Evolutionary conservation across 345 rosid species (phyloP), one percentile per base, ranked within the genome.

Genomic region (rapeseed (Brassica napus)): DNA sequence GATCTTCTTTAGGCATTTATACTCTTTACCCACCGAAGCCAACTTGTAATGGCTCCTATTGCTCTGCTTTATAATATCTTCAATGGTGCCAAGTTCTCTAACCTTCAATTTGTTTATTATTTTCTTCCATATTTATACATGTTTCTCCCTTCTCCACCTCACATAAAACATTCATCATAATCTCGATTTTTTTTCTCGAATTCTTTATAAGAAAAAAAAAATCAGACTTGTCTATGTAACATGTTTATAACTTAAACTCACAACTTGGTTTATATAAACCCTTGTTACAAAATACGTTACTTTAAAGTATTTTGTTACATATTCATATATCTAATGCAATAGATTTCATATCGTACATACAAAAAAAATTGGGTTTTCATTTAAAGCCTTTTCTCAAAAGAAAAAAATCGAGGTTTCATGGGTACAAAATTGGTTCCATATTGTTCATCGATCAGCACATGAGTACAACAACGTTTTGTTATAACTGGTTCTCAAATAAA

Each of bases 1-100:
- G 62, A 54, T 69, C 75, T 62, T 34, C 75, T 80, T 64, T 64
- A 74, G 37, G 68, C 72, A 80, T 80, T 80, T 79, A 79, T 74
- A 35, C 71, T 69, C 79, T 30, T 58, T 63, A 64, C 79, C 82
- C 47, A 73, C 74, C 74, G 49, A 68, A 79, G 26, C 74, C 74
- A 68, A 79, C 78, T 67, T 73, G 63, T 68, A 60, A 79, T 72
- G 77, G 55, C 15, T 72, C 73, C 39, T 39, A 64, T 78, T 72
- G 52, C 67, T 42, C 34, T 65, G 61, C 72, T 78, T 65, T 71
- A 65, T 49, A 16, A 57, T 65, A 72, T 78, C 77, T 65, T 58
- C 73, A 72, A 78, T 78, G 66, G 72, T 71, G 44, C 37, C 65
- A 77, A 70, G 8, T 55, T 52, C 21, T 66, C 66, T 61, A 78